Conservation (phyloP, 1,284 basidiomycete genomes). For the Apiotrichum gamsii region DNA sequence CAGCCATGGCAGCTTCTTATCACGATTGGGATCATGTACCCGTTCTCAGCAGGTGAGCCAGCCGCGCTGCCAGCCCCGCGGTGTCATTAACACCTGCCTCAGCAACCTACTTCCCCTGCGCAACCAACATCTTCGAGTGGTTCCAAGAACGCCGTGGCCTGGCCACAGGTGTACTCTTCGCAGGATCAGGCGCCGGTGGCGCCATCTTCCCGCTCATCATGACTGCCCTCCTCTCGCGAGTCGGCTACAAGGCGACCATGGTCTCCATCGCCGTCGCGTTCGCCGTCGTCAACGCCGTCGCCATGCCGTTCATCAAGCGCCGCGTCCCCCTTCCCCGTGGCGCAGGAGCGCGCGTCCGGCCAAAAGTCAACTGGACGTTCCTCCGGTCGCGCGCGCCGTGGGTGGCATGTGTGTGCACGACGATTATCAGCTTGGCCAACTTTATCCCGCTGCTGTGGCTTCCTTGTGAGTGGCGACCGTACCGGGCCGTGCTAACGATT, state of each 20-base stretch:
- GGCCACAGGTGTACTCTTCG: slow-evolving; percentile 29
- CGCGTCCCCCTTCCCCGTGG: slow-evolving; percentile 31
- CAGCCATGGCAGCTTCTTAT: slow-evolving; percentile 45
- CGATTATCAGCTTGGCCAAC: slow-evolving; percentile 38
- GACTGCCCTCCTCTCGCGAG: slow-evolving; percentile 27
- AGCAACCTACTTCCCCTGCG: slow-evolving; percentile 41
- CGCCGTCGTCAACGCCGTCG: slow-evolving; percentile 22
- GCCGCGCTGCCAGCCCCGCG: not conserved
- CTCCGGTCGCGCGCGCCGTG: slow-evolving; percentile 24
- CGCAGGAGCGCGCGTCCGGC: not conserved
- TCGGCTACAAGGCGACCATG: slow-evolving; percentile 44
- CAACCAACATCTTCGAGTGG: slow-evolving; percentile 43
- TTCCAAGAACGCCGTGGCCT: slow-evolving; percentile 31
- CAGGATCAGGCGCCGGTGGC: slow-evolving; percentile 37
- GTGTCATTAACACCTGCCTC: not conserved
- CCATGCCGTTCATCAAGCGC: slow-evolving; percentile 35
- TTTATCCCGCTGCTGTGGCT: slow-evolving; percentile 45
- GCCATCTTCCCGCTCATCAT: slow-evolving; percentile 41
- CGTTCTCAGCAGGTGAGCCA: slow-evolving; percentile 33
- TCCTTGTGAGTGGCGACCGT: slow-evolving; percentile 27
- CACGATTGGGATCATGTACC: slow-evolving; percentile 39
- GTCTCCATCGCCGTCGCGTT: slow-evolving; percentile 34
- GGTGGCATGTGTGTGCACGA: slow-evolving; percentile 30
- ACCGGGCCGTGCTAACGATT: too few relatives aligned
- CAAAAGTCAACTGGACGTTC: slow-evolving; percentile 25